Evolutionary conservation across 768 basidiomycete species (phyloP), one percentile per base, ranked within the genome.

Genomic region (Lactarius evosmus): DNA sequence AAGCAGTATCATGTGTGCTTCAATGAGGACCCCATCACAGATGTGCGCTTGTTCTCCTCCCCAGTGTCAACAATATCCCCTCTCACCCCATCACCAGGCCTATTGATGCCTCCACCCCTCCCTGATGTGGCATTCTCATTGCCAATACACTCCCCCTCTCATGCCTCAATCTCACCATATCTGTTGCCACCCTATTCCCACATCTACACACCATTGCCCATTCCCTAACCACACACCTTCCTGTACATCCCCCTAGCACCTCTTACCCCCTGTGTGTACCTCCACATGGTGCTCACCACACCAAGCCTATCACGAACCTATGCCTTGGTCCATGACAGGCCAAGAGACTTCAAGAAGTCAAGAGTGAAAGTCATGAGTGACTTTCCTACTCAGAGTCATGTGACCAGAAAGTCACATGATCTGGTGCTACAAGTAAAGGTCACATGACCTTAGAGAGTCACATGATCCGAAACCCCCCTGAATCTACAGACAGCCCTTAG

Each of bases 11-110:
- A 8, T 27, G 64, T 60, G 25, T 60, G n/a, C 16, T 65, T 65
- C 59, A 65, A 65, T 40, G 5, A 33, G 8, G 9, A 65, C 55
- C 64, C 63, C 25, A 55, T 65, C 25, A 49, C 64, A 17, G 54
- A 56, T 12, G 60, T 65, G 14, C 64, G 60, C 55, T 56, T 38
- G 4, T 38, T 65, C 55, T 19, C 59, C 19, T 61, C 64, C 3
- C 64, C 64, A 4, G 59, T 60, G 0, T 61, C 64, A 2, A 44
- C 64, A 1, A 30, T 55, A 5, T 56, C 59, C 22, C 61, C 64
- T 7, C 60, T 61, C 7, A 19, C 44, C 27, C 46, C 53, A 5
- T 65, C 63, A 16, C 63, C 58, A 7, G 55, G 55, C 8, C 64
- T 60, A 3, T 64, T 58, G 19, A 64, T 58, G 14, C 63, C 63